phyloP scores from a whole-genome alignment of 148 eudicot genomes.

The Persicaria maculosa region DNA sequence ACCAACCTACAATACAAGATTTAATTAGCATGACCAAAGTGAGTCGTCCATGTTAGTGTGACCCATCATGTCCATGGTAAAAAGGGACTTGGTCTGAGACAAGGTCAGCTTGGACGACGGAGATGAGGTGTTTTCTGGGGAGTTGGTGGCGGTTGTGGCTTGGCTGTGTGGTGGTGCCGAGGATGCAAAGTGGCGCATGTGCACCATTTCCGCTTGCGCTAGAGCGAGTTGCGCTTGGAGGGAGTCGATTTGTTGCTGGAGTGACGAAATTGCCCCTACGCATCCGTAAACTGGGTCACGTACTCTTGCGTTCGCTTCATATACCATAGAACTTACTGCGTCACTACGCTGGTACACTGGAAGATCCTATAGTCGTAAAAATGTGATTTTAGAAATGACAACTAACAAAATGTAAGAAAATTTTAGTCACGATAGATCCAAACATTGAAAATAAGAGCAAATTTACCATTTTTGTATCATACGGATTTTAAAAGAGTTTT shows the following conservation, averaged over 20 bases:
- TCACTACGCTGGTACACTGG: slow-evolving; percentile 75
- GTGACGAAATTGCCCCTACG: slow-evolving; percentile 81
- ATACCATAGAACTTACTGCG: slow-evolving; percentile 89
- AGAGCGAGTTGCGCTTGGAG: slow-evolving; percentile 71
- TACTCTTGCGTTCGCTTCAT: slow-evolving; percentile 85
- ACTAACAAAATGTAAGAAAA: too few relatives aligned
- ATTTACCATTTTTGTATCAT: too few relatives aligned
- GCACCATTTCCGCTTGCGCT: slow-evolving; percentile 80
- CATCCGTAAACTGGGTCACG: slow-evolving; percentile 90
- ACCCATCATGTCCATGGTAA: slow-evolving; percentile 14
- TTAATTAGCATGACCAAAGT: slow-evolving; percentile 19
- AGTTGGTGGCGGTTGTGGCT: slow-evolving; percentile 3
- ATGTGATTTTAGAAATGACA: neutral
- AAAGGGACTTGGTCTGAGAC: slow-evolving; percentile 14
- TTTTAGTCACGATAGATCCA: too few relatives aligned
- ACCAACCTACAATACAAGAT: neutral
- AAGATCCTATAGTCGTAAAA: slow-evolving; percentile 39
- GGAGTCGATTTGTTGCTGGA: slow-evolving; percentile 66
- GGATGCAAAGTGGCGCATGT: slow-evolving; percentile 47
- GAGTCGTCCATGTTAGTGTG: slow-evolving; percentile 12
- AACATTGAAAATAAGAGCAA: too few relatives aligned
- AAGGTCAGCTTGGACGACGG: neutral
- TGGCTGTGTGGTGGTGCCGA: slow-evolving; percentile 9
- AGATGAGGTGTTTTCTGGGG: slow-evolving; percentile 9
- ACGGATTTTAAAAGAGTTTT: too few relatives aligned